Base-by-base conservation (phyloP, 2,329 filamentous ascomycete species). In the Exophiala viscosa region DNA sequence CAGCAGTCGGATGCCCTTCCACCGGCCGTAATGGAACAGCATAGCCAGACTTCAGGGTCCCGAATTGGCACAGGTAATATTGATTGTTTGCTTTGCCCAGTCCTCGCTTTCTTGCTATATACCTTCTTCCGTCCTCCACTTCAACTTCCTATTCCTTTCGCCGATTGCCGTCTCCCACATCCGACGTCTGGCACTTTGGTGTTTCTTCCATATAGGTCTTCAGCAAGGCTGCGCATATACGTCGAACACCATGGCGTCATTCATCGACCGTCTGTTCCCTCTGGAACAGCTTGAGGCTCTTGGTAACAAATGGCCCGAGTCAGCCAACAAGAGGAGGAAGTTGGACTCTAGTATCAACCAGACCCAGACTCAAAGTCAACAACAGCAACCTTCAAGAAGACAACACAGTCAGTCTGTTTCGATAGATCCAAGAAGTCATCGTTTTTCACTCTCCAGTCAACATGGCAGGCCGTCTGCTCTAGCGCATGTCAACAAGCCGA, bases 251-350 rank as follows among this genome's bases (percentile, higher is more conserved):
- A 59, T 59, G 56, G 40, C 40, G 11, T 59, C 56, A 17, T 49
- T 56, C 23, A 32, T 59, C 18, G 56, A 59, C 20, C 53, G 36
- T 23, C 36, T 59, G 15, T 59, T 59, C 14, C 56, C 56, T 17
- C 42, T 41, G 18, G 50, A 44, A n/a, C 46, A 59, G 53, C 56
- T 59, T 5, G 56, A 59, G 44, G 56, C 52, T 43, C 47, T 59
- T n/a, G 56, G 56, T 1, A 59, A 59, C 48, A 59, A 49, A 34
- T 59, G 53, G 52, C 41, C 45, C 15, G 53, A 56, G 36, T 47
- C 48, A 11, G 50, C 50, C 6, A 45, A 39, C 40, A 59, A 59
- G 53, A 54, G 44, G 45, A 52, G 56, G 28, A 59, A 47, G 43
- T 31, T 59, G 18, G 56, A 51, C 14, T 9, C 11, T 34, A 49